phyloP scores from a whole-genome alignment of 345 rosid species.

The Rubroshorea leprosula region DNA sequence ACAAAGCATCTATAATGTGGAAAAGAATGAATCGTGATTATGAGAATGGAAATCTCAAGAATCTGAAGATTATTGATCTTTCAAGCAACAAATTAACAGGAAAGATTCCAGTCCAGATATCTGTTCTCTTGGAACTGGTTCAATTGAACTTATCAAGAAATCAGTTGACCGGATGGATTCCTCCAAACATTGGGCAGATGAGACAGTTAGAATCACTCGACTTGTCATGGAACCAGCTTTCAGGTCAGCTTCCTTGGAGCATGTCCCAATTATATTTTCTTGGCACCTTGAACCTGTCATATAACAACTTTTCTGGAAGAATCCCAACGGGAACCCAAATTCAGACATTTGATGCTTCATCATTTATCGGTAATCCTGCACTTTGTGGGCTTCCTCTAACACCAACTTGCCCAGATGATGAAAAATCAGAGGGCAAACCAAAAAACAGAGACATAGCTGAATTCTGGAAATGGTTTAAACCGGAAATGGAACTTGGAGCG shows the following conservation, averaged over 20 bases:
- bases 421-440: neutral
- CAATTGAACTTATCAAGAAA: constrained; percentile 1
- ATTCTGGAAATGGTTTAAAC: neutral
- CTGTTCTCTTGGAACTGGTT: neutral
- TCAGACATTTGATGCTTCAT: constrained; percentile 14
- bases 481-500: neutral
- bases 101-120: neutral
- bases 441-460: neutral
- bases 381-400: constrained; percentile 16
- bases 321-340: constrained; percentile 22
- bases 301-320: constrained; percentile 22
- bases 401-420: neutral
- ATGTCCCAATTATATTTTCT: constrained; percentile 11
- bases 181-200: neutral
- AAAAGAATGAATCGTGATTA: neutral
- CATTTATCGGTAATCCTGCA: constrained; percentile 16
- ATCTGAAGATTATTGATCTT: neutral
- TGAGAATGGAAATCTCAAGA: neutral
- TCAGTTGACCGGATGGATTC: neutral
- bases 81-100: neutral
- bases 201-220: neutral
- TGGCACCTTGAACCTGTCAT: constrained; percentile 20
- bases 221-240: neutral
- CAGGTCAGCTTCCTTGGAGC: neutral
- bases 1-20: neutral